Evolutionary conservation across 2,329 filamentous ascomycete genomes (phyloP).

Genomic region (Claviceps sorghi): DNA sequence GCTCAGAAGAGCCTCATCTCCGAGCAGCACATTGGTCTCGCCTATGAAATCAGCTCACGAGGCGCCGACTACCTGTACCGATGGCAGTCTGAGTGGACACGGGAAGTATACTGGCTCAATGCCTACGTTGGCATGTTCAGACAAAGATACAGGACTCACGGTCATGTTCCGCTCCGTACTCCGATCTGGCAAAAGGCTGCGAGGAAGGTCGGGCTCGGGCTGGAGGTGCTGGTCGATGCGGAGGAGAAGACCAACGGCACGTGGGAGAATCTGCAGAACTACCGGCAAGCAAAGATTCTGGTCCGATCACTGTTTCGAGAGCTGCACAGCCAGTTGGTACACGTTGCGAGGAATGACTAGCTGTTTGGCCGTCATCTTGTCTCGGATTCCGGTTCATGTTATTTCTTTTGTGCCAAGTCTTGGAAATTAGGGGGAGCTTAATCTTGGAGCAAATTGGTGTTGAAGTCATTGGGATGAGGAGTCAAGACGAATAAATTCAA

Average conservation of each 20-base stretch:
- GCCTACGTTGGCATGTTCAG: constrained; percentile 9
- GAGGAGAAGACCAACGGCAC: constrained; percentile 7
- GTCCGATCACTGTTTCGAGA: background rate
- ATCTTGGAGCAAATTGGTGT: background rate
- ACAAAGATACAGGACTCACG: background rate
- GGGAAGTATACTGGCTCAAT: constrained; percentile 9
- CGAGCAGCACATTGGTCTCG: background rate
- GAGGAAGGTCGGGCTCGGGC: background rate
- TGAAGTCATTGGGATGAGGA: background rate
- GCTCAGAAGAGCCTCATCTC: background rate
- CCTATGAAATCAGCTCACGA: constrained; percentile 7
- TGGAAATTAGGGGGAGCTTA: background rate
- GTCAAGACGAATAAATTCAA: too few species aligned
- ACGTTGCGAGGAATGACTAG: background rate
- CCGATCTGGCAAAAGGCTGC: background rate
- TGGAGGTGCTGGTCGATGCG: background rate
- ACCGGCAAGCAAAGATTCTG: background rate
- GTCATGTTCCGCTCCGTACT: constrained; percentile 4
- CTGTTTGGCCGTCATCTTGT: background rate
- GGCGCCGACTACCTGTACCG: constrained; percentile 4
- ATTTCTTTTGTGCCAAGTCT: background rate
- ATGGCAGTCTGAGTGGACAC: constrained; percentile 2
- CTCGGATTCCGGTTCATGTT: background rate
- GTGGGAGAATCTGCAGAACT: background rate
- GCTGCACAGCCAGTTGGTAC: background rate